Evolutionary conservation across 2,329 filamentous ascomycete genomes (phyloP).

Genomic region (Penicillium sp.): DNA sequence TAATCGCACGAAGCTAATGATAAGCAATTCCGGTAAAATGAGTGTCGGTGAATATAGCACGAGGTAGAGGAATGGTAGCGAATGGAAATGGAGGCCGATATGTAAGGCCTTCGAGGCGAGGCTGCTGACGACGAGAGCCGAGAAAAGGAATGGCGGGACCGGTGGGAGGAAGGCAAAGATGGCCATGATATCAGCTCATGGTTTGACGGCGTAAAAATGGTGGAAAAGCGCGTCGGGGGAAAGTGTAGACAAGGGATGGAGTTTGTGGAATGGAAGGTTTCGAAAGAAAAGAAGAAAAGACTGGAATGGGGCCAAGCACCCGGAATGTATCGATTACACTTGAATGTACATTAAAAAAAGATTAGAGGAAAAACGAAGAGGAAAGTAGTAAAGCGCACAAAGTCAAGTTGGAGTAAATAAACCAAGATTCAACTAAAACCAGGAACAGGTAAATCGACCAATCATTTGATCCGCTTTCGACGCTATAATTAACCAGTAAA

Average conservation of each 20-base stretch:
- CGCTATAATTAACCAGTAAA: not conserved
- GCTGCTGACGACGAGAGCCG: slow-evolving; percentile 31
- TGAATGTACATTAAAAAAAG: not conserved
- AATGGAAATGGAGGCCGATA: slow-evolving; percentile 33
- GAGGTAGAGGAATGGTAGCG: slow-evolving; percentile 33
- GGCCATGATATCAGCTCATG: slow-evolving; percentile 27
- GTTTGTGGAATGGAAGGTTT: not conserved
- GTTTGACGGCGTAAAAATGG: slow-evolving; percentile 1
- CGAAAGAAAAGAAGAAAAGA: not conserved
- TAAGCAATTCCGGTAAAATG: slow-evolving; percentile 35
- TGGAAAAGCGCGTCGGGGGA: not conserved
- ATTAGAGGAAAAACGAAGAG: not conserved
- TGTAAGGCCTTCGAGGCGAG: slow-evolving; percentile 36
- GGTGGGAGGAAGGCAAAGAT: slow-evolving; percentile 19
- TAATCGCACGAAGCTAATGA: slow-evolving; percentile 30
- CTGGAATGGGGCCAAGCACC: not conserved
- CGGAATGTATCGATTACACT: not conserved
- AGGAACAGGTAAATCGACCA: not conserved
- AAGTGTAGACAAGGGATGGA: not conserved
- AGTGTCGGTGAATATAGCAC: slow-evolving; percentile 41
- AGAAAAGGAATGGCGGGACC: slow-evolving; percentile 28
- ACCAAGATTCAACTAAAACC: not conserved
- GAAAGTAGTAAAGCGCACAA: not conserved
- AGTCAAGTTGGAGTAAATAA: not conserved
- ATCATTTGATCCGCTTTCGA: not conserved